These are phyloP conservation scores for Melanopsichium pennsylvanicum DNA, from an alignment of 1,284 basidiomycete species.

Conservation along the genomic window DNA sequence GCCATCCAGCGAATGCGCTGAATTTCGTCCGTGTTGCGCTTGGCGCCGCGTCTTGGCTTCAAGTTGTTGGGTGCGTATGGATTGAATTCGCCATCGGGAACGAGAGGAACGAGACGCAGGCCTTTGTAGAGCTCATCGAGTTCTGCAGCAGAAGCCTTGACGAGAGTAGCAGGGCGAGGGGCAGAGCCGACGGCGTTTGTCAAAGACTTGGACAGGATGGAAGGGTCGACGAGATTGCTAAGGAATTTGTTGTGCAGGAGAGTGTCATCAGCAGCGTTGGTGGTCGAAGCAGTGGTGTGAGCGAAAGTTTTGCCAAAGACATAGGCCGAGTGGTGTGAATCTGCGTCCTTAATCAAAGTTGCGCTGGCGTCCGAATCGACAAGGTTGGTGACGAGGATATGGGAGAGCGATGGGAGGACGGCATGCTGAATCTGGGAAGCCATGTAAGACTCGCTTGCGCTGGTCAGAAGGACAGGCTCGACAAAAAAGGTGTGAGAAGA, in stretches of 20 bases:
- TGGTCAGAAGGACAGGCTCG: constrained; percentile 51
- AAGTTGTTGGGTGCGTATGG: constrained; percentile 50
- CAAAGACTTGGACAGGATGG: constrained; percentile 22
- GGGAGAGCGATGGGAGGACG: constrained; percentile 28
- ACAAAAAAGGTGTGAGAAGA: constrained; percentile 33
- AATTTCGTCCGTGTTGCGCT: constrained; percentile 47
- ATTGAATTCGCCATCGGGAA: constrained; percentile 43
- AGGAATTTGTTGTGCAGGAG: constrained; percentile 24
- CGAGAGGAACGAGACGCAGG: constrained; percentile 35
- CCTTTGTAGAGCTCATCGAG: constrained; percentile 31
- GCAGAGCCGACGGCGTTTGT: constrained; percentile 7
- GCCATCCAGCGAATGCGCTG: constrained; percentile 57
- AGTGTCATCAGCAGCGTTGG: constrained; percentile 4
- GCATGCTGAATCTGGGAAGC: constrained; percentile 21
- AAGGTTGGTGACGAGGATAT: constrained; percentile 15
- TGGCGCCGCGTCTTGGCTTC: constrained; percentile 34
- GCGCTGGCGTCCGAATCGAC: constrained; percentile 7
- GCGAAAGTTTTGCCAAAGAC: constrained; percentile 36
- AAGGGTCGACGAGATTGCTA: constrained; percentile 26
- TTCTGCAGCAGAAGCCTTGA: constrained; percentile 30
- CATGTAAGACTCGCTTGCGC: constrained; percentile 38
- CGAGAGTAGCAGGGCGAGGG: constrained; percentile 19
- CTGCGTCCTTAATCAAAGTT: constrained; percentile 16
- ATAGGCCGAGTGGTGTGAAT: constrained; percentile 36
- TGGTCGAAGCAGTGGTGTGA: constrained; percentile 10